Evolutionary conservation across 768 basidiomycete genomes (phyloP), one percentile per base, ranked within the genome.

Genomic region (Podaxis rugospora): DNA sequence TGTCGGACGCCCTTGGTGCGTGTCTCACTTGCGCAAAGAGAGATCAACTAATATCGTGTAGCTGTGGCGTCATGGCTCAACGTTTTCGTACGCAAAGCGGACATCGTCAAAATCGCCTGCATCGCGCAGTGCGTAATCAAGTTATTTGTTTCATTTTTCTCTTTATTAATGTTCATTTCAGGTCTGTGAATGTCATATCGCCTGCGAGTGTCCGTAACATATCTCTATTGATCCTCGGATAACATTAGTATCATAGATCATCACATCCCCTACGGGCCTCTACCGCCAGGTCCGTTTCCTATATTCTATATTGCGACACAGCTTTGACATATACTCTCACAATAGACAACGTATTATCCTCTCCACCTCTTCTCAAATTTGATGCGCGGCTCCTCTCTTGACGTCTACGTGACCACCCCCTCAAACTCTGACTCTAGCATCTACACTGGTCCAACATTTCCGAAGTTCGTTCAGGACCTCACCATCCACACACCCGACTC

Each of bases 31-130:
- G 7, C 11, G 2, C 46, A 32, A 7, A 60, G 7, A 60, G 64
- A 13, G 1, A 16, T 2, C 39, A 28, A 53, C 5, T 28, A n/a
- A 49, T 39, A 14, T 37, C 4, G 14, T 9, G 7, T 65, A 78
- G 84, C 83, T 16, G 83, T 87, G 53, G 82, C 81, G 2, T 74
- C 82, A 7, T 87, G 84, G 83, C 69, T 87, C 55, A 85, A 86
- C 66, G 79, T 85, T 4, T 82, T 87, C 62, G 77, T 86, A 5
- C 75, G 84, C 16, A 82, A 87, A 54, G 81, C 83, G 4, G 81
- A 84, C 64, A 73, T 84, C 5, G 80, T 86, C 47, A 81, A 82
- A 62, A 83, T 86, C 51, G 84, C 84, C 1, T 86, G 84, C 65
- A 79, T 85, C 49, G 84, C 85, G 3, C 85, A 87, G 76, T 80